A percentile compares a stretch with the other conserved stretches of the same genome.
Evolutionary conservation across 352 stramenopile genomes (phyloP).

Genomic region (Saprolegnia diclina): DNA sequence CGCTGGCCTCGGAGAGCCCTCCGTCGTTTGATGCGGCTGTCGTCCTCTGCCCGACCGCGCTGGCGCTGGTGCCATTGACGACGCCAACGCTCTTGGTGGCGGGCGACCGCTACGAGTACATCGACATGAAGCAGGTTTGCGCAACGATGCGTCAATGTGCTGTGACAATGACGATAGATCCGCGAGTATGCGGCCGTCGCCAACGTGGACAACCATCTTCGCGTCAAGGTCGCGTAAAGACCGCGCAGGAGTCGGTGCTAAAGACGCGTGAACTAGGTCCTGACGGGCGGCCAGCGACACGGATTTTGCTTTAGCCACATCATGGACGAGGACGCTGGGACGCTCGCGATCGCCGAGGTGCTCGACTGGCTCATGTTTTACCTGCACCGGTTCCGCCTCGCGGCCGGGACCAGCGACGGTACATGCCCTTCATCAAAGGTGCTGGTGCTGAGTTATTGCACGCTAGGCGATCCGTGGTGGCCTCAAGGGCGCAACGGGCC

Average conservation of each 20-base stretch:
- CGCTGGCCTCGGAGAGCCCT: constrained; percentile 44
- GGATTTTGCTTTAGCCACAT: constrained; percentile 86
- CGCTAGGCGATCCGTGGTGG: constrained; percentile 45
- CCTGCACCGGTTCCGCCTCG: constrained; percentile 73
- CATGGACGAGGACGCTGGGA: constrained; percentile 85
- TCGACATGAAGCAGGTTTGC: constrained; percentile 56
- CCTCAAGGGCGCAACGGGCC: constrained; percentile 80
- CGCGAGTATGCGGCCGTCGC: background rate
- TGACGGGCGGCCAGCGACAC: constrained; percentile 56
- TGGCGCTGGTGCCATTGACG: constrained; percentile 27
- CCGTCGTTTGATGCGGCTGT: constrained; percentile 55
- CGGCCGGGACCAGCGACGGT: constrained; percentile 67
- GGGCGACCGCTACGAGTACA: constrained; percentile 57
- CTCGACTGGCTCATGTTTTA: constrained; percentile 81
- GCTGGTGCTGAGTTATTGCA: background rate
- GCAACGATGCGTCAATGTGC: background rate
- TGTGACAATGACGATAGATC: background rate
- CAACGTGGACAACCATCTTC: constrained; percentile 2
- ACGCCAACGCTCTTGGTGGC: constrained; percentile 60
- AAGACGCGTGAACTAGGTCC: constrained; percentile 36
- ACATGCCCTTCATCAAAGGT: background rate
- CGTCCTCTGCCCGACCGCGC: constrained; percentile 50
- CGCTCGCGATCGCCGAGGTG: constrained; percentile 75
- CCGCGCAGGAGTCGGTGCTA: too few species aligned
- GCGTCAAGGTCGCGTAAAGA: constrained; percentile 4